These are phyloP conservation scores for Sedum album DNA, from an alignment of 164 flowering plant species.

Conservation along the genomic window DNA sequence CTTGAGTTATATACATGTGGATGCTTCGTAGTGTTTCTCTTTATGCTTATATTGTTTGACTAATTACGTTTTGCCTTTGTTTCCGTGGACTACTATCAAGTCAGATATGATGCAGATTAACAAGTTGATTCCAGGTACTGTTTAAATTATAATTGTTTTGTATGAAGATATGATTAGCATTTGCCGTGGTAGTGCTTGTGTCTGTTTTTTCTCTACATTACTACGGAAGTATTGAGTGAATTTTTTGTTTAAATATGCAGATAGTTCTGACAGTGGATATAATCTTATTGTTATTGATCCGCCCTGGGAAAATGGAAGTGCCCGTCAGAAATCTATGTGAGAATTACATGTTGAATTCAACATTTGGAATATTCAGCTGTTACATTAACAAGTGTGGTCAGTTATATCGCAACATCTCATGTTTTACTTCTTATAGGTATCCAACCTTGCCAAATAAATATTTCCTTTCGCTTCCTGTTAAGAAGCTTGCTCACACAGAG, in stretches of 20 bases:
- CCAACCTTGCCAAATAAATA: slow-evolving; percentile 78
- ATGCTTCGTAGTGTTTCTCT: background rate
- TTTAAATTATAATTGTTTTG: background rate
- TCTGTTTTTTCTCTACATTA: background rate
- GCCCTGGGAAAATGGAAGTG: slow-evolving; percentile 97
- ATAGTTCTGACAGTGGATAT: slow-evolving; percentile 47
- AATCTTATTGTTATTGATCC: slow-evolving; percentile 87
- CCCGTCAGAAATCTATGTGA: slow-evolving; percentile 62
- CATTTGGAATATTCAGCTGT: background rate
- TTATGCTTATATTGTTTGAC: slow-evolving; percentile 13
- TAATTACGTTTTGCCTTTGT: slow-evolving; percentile 8
- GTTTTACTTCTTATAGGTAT: slow-evolving; percentile 53
- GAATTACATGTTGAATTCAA: slow-evolving; percentile 11
- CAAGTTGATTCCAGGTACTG: slow-evolving; percentile 73
- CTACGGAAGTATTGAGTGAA: background rate
- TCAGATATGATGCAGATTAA: slow-evolving; percentile 73
- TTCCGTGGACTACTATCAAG: slow-evolving; percentile 42
- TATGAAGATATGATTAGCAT: background rate
- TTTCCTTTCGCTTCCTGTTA: slow-evolving; percentile 75
- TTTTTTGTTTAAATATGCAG: slow-evolving; percentile 29
- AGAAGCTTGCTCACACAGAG: slow-evolving; percentile 54
- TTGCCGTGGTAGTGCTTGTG: background rate
- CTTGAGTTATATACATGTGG: background rate
- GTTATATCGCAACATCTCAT: slow-evolving; percentile 5
- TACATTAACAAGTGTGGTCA: background rate